phyloP scores from a whole-genome alignment of 495 filamentous ascomycete species.

The Aspergillus wentii region DNA sequence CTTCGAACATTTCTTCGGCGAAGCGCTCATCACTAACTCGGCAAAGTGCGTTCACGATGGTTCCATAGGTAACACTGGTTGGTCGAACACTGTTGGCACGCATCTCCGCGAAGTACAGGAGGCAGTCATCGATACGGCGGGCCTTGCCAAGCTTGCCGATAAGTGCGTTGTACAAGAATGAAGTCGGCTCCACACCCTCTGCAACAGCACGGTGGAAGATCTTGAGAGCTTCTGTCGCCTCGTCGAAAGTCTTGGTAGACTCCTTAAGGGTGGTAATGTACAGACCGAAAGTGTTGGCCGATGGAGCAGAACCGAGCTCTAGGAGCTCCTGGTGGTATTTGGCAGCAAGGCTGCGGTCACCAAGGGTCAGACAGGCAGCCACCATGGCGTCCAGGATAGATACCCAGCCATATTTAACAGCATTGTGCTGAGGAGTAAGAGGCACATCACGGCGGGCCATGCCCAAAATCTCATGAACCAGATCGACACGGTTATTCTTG shows the following conservation, averaged over 20 bases:
- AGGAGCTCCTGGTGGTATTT: constrained; percentile 87
- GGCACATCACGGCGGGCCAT: constrained; percentile 89
- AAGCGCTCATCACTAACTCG: constrained; percentile 97
- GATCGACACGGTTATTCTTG: constrained; percentile 69
- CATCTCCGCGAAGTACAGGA: constrained; percentile 98
- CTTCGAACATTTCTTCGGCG: constrained; percentile 95
- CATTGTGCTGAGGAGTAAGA: constrained; percentile 69
- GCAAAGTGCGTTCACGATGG: constrained; percentile 94
- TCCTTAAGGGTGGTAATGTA: constrained; percentile 98
- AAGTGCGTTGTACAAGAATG: constrained; percentile 96
- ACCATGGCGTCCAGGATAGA: constrained; percentile 96
- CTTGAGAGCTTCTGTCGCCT: constrained; percentile 92
- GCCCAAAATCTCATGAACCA: constrained; percentile 78
- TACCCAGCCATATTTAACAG: constrained; percentile 90
- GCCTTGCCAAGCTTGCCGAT: constrained; percentile 98
- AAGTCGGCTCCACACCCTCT: constrained; percentile 93
- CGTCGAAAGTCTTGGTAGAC: constrained; percentile 94
- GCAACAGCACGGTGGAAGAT: constrained; percentile 90
- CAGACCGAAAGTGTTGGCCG: constrained; percentile 94
- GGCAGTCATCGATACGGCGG: constrained; percentile 93
- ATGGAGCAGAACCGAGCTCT: constrained; percentile 80
- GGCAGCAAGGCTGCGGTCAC: constrained; percentile 71
- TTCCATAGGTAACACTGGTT: constrained; percentile 96
- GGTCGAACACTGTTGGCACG: constrained; percentile 86
- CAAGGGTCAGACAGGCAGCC: constrained; percentile 80